A percentile compares a stretch with the other conserved stretches of the same genome.
phyloP scores from a whole-genome alignment of 305 asterid genomes.

The Rubia balearica region DNA sequence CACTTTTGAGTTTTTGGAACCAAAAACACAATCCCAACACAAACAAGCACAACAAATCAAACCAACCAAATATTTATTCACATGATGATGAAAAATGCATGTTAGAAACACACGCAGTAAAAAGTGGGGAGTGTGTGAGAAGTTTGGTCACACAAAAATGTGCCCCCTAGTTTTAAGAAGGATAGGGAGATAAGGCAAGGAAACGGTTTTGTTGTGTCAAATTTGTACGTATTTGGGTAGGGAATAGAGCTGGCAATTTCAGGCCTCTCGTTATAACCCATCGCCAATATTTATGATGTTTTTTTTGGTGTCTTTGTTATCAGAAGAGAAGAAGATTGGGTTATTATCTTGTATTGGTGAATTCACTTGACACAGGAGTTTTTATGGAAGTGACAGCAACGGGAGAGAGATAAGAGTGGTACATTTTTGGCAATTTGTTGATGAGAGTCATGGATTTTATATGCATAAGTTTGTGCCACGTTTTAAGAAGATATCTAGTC shows the following conservation, averaged over 20 bases:
- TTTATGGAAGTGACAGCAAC: conserved; percentile 10
- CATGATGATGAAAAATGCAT: conserved; percentile 2
- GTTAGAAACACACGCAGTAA: conserved; percentile 4
- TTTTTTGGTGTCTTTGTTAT: conserved; percentile 5
- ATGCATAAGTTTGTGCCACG: conserved; percentile 45
- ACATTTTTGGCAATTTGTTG: conserved; percentile 24
- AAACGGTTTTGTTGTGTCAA: conserved; percentile 10
- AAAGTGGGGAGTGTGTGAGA: neutral
- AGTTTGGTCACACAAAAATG: conserved; percentile 9
- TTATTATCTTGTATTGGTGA: neutral
- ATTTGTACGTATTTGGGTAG: conserved; percentile 8
- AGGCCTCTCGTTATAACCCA: conserved; percentile 41
- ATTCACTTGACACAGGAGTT: conserved; percentile 2
- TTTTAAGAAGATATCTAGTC: neutral
- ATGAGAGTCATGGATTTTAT: conserved; percentile 29
- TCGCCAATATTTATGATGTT: conserved; percentile 17
- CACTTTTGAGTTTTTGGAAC: neutral
- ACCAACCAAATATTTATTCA: neutral
- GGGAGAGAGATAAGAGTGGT: neutral
- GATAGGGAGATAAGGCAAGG: conserved; percentile 67
- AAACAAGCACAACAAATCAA: neutral
- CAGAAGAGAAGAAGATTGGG: conserved; percentile 1
- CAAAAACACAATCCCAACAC: neutral
- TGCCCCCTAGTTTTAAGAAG: conserved; percentile 14
- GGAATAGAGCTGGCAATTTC: conserved; percentile 41